Conservation (phyloP, 192 early-diverging fungal genomes). For the Umbelopsis sp. region DNA sequence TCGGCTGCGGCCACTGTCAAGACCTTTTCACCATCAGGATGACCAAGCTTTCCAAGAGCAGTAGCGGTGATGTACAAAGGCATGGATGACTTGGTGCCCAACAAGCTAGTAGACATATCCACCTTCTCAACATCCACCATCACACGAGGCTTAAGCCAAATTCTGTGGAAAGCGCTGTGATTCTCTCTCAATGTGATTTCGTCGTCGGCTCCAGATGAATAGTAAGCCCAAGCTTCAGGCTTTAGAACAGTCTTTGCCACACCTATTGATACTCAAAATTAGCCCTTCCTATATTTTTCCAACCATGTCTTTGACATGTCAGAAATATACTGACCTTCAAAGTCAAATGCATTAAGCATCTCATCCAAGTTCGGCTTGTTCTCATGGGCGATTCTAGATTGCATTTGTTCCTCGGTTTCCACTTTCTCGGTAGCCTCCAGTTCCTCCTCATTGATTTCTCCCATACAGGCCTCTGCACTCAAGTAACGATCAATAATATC, state of each 20-base stretch:
- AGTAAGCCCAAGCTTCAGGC: slow-evolving; percentile 81
- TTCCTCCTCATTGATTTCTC: slow-evolving; percentile 48
- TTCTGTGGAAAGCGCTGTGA: slow-evolving; percentile 72
- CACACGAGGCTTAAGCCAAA: slow-evolving; percentile 72
- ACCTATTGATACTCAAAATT: slow-evolving; percentile 23
- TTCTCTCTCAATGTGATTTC: slow-evolving; percentile 84
- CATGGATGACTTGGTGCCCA: slow-evolving; percentile 56
- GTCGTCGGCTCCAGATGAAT: slow-evolving; percentile 79
- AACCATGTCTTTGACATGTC: neutral
- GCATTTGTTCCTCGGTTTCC: slow-evolving; percentile 43
- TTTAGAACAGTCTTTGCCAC: slow-evolving; percentile 58
- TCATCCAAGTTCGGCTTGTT: slow-evolving; percentile 54
- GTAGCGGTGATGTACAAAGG: slow-evolving; percentile 81
- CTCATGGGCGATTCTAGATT: slow-evolving; percentile 26
- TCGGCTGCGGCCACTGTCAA: slow-evolving; percentile 54
- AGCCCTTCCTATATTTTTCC: too few relatives aligned
- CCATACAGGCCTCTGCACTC: slow-evolving; percentile 52
- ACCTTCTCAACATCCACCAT: slow-evolving; percentile 73
- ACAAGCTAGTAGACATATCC: slow-evolving; percentile 60
- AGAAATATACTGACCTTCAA: slow-evolving; percentile 48
- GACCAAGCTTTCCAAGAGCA: slow-evolving; percentile 70
- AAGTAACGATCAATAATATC: slow-evolving; percentile 63
- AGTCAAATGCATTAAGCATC: slow-evolving; percentile 74
- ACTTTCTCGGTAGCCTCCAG: slow-evolving; percentile 22
- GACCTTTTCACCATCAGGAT: slow-evolving; percentile 73